Evolutionary conservation across 371 early-diverging fungal species (phyloP), one percentile per base, ranked within the genome.

Genomic region (Rhizopus stolonifer): DNA sequence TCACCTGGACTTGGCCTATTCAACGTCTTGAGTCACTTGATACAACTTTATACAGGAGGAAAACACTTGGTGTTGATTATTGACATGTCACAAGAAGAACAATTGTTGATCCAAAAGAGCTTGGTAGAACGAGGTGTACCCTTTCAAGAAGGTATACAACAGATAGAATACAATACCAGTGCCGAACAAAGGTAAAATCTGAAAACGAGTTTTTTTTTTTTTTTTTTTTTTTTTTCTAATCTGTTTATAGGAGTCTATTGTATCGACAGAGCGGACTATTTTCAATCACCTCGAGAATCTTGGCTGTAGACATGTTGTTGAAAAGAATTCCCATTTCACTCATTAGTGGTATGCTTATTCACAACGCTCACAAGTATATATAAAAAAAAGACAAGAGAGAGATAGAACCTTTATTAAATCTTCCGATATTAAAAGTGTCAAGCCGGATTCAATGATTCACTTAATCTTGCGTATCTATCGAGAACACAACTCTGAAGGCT

Each of bases 241-340:
- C n/a, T n/a, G n/a, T 18, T 19, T 29, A 26, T 54, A 65, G 90
- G 87, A 54, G 67, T 4, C 80, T 73, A 9, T 61, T 93, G 52
- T 97, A 97, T 70, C 78, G 85, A 2, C 60, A 69, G 24, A 95
- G 99, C 42, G 99, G 99, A 7, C 78, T 98, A 4, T 74, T 98
- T 52, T 82, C 92, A 4, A 78, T 91, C 22, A 93, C 98, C 1
- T 87, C 96, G 15, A 81, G 95, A 26, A 93, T 96, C 36, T 70
- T 99, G 22, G 86, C 95, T n/a, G 94, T 96, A 31, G 99, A 99
- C 67, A 75, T 99, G 74, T 69, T 99, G 25, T 87, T 88, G 52
- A 77, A 84, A 11, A 75, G 87, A 24, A 73, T 98, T 1, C 93
- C 96, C 1, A 57, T 73, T 2, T 67, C 90, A 46, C 66, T 89